Conservation (phyloP, 345 rosid genomes). For the Stellera chamaejasme region DNA sequence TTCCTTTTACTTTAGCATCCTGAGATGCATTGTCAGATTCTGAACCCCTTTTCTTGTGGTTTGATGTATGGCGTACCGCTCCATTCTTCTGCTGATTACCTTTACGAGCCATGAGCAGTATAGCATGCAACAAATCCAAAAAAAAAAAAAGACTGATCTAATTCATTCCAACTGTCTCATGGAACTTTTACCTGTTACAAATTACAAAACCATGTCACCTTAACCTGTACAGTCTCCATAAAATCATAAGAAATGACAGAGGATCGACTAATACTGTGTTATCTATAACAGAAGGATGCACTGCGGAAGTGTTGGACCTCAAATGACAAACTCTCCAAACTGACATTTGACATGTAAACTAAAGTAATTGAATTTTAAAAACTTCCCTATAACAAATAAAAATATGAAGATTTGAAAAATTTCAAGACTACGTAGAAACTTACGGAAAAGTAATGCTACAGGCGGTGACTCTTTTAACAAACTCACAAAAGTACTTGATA, state of each 20-base stretch:
- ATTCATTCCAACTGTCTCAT: slow-evolving; percentile 15
- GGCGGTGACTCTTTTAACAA: too few relatives aligned
- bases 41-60: slow-evolving; percentile 37
- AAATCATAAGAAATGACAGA: background rate
- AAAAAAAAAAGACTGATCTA: slow-evolving; percentile 13
- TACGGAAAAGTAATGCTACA: too few relatives aligned
- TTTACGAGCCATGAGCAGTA: slow-evolving; percentile 68
- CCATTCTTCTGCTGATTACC: slow-evolving; percentile 78
- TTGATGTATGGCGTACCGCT: slow-evolving; percentile 40
- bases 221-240: background rate
- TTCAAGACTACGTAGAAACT: too few relatives aligned
- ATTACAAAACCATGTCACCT: slow-evolving; percentile 15
- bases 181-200: background rate
- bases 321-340: background rate
- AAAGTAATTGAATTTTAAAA: too few relatives aligned
- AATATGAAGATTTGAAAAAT: too few relatives aligned
- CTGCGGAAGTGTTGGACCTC: background rate
- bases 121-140: background rate
- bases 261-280: background rate
- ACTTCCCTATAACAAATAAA: too few relatives aligned
- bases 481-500: too few relatives aligned
- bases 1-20: slow-evolving; percentile 32
- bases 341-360: background rate
- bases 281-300: background rate
- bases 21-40: slow-evolving; percentile 28